Evolutionary conservation across 2,329 filamentous ascomycete genomes (phyloP), one percentile per base, ranked within the genome.

Genomic region (Penicillium polonicum): DNA sequence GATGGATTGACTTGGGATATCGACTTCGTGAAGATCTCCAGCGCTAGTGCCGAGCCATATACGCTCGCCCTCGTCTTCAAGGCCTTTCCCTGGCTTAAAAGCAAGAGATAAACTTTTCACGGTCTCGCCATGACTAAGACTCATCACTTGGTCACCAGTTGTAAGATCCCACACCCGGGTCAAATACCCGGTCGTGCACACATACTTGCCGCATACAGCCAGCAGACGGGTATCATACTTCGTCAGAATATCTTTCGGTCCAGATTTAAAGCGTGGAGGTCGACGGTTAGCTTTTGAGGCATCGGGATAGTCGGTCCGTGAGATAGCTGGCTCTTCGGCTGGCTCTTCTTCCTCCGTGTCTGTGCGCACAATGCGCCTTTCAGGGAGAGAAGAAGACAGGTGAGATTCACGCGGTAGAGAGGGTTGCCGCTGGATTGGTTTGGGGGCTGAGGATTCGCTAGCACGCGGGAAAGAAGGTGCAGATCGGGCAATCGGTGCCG

Each of bases 41-140:
- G 85, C 81, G 65, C 89, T 96, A 43, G 89, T 97, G 8, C 94
- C 94, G 33, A 97, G 84, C 94, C 94, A 99, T 25, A 99, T 66
- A 15, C 87, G 83, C 53, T 84, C 83, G 6, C 92, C 93, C 74
- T 97, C 93, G 46, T 92, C 86, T 58, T 91, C 85, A 1, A 93
- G 83, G 62, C 89, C 85, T 3, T 83, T 80, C 1, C 88, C 89
- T 3, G 93, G 92, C 71, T 96, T 95, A 76, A 99, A 99, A 0
- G 86, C 84, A 6, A 97, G 79, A 2, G 92, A 86, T 2, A 91
- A 88, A 8, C 90, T 88, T 70, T 90, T 96, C 61, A 91, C 81
- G 2, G 89, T 91, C 69, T 99, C 94, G 1, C 89, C 89, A 72
- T 96, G 92, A 51, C 87, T 84, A 62, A 96, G 76, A 65, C 86